Percentiles rank a stretch among this genome's conserved stretches.
Evolutionary conservation across 1,284 basidiomycete species (phyloP).

Genomic region (Apiotrichum brassicae): DNA sequence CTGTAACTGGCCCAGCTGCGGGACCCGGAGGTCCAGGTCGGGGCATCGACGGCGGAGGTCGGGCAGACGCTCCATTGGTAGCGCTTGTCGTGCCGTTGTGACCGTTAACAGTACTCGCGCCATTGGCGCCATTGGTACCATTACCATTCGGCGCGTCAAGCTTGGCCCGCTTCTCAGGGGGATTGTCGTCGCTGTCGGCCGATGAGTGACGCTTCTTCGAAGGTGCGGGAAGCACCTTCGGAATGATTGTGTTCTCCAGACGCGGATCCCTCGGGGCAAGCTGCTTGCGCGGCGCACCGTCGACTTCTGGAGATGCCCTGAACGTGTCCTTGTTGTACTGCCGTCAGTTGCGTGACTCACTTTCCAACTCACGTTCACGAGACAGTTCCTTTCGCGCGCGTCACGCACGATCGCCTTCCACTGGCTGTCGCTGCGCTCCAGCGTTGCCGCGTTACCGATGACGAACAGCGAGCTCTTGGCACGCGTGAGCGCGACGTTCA

Average conservation of each 20-base stretch:
- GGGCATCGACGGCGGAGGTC: conserved; percentile 1
- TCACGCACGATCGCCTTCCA: conserved; percentile 76
- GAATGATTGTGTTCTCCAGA: conserved; percentile 1
- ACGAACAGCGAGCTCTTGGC: conserved; percentile 92
- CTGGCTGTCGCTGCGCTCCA: conserved; percentile 72
- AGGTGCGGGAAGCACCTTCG: background rate
- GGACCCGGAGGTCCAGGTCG: background rate
- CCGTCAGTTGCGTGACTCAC: background rate
- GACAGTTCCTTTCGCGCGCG: conserved; percentile 53
- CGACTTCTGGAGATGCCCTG: background rate
- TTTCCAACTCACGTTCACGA: conserved; percentile 44
- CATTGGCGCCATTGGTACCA: background rate
- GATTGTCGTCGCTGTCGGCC: background rate
- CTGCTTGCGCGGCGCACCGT: background rate
- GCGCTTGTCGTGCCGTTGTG: too few relatives aligned
- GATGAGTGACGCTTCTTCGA: conserved; percentile 1
- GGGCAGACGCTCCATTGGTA: too few relatives aligned
- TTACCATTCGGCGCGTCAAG: background rate
- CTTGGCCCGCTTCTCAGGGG: conserved; percentile 8
- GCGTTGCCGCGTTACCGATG: conserved; percentile 78
- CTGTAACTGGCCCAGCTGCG: too few relatives aligned
- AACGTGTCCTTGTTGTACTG: background rate
- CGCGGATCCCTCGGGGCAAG: background rate
- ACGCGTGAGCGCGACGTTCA: conserved; percentile 97
- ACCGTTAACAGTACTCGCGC: too few relatives aligned